Evolutionary conservation across 164 flowering plant genomes (phyloP).

Genomic region (Buxus sempervirens): DNA sequence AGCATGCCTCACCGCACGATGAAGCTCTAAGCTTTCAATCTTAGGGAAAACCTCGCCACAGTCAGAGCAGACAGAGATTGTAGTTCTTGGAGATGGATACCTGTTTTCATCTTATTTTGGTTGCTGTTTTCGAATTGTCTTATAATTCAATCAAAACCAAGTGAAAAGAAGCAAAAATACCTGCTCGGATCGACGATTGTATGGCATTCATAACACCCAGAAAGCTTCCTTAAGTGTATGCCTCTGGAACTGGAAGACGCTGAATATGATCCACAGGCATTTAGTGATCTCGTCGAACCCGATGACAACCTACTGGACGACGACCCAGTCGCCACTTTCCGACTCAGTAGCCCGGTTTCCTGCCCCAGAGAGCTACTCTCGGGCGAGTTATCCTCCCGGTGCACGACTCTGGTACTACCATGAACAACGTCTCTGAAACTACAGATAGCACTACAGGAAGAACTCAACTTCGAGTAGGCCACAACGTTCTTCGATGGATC

Average conservation of each 20-base stretch:
- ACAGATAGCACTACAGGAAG: conserved; percentile 80
- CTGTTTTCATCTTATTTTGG: conserved; percentile 24
- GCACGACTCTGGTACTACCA: conserved; percentile 74
- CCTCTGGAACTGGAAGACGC: conserved; percentile 38
- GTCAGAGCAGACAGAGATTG: conserved; percentile 66
- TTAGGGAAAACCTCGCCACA: conserved; percentile 95
- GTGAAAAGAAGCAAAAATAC: conserved; percentile 2
- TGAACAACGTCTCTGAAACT: conserved; percentile 78
- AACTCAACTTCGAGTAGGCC: conserved; percentile 47
- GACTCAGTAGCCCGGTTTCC: conserved; percentile 46
- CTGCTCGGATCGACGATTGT: conserved; percentile 36
- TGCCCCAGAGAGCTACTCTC: conserved; percentile 64
- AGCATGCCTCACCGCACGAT: conserved; percentile 84
- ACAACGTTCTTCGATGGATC: conserved; percentile 48
- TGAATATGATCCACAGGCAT: conserved; percentile 23
- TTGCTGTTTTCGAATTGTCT: background rate
- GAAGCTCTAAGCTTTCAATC: conserved; percentile 80
- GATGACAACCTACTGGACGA: conserved; percentile 27
- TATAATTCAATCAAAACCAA: no score
- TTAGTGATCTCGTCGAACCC: conserved; percentile 46
- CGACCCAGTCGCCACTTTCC: conserved; percentile 26
- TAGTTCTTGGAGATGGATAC: conserved; percentile 57
- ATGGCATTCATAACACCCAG: conserved; percentile 41
- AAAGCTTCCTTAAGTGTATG: conserved; percentile 34
- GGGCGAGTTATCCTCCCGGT: conserved; percentile 81